Evolutionary conservation across 176 grass and related monocot species (phyloP).

Genomic region (Zea luxurians): DNA sequence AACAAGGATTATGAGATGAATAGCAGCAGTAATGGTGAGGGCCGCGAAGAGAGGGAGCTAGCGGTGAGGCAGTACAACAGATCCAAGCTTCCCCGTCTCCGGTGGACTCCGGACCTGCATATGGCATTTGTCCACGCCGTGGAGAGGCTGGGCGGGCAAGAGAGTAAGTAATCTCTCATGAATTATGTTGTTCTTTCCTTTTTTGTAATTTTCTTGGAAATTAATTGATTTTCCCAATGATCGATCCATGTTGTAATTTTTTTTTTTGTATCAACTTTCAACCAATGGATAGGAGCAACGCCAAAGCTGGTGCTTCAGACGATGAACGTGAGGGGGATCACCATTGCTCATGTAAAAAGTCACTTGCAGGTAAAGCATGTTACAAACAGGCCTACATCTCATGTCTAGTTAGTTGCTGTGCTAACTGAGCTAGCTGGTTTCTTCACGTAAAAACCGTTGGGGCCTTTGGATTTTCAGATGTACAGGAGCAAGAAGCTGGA

Average conservation of each 20-base stretch:
- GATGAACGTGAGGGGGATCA: conserved; percentile 99
- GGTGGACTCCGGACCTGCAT: conserved; percentile 96
- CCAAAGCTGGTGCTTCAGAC: conserved; percentile 99
- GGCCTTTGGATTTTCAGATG: conserved; percentile 65
- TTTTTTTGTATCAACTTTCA: neutral
- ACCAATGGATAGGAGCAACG: conserved; percentile 70
- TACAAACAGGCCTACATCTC: conserved; percentile 40
- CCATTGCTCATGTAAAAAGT: conserved; percentile 99
- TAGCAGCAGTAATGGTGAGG: conserved; percentile 47
- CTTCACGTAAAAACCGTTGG: conserved; percentile 35
- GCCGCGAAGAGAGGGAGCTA: conserved; percentile 37
- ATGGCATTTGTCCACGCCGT: conserved; percentile 88
- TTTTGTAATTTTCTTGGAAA: neutral
- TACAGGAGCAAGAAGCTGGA: conserved; percentile 97
- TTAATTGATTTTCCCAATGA: conserved; percentile 20
- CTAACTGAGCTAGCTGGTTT: neutral
- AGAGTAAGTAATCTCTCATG: conserved; percentile 60
- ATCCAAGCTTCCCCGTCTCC: conserved; percentile 79
- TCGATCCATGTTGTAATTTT: neutral
- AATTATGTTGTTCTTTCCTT: neutral
- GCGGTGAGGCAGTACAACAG: conserved; percentile 86
- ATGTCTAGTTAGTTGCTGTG: conserved; percentile 25
- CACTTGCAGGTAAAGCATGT: conserved; percentile 88
- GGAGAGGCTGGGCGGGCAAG: conserved; percentile 88
- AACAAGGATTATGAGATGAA: conserved; percentile 35